Conservation (phyloP, 495 filamentous ascomycete genomes). For the Cercophora sp. region DNA sequence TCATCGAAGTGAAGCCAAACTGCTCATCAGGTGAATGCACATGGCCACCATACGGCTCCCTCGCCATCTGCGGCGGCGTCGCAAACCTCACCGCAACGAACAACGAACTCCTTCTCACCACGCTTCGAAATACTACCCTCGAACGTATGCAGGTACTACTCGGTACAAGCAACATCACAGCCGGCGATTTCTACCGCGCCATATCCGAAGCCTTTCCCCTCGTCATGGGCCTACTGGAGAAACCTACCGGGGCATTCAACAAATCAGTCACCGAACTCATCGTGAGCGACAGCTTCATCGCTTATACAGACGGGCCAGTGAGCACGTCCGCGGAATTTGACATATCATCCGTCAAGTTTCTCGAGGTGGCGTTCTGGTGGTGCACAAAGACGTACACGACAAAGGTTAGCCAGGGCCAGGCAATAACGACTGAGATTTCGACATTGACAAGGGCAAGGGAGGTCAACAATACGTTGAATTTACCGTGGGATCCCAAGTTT, state of each 20-base stretch:
- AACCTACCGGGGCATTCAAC: conserved; percentile 16
- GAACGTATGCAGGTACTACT: background rate
- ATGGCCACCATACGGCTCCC: conserved; percentile 36
- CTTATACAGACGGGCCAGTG: conserved; percentile 15
- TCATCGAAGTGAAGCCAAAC: conserved; percentile 7
- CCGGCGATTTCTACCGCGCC: background rate
- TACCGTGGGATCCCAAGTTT: conserved; percentile 9
- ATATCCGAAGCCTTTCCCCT: conserved; percentile 7
- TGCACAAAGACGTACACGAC: conserved; percentile 16
- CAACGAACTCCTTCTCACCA: conserved; percentile 7
- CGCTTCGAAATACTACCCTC: background rate
- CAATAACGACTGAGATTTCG: conserved; percentile 5
- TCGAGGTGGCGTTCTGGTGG: conserved; percentile 20
- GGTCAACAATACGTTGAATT: background rate
- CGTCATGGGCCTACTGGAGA: conserved; percentile 4
- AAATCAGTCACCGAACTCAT: conserved; percentile 10
- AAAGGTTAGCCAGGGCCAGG: conserved; percentile 1
- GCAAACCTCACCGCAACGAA: conserved; percentile 28
- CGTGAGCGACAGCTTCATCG: conserved; percentile 17
- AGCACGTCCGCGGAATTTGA: background rate
- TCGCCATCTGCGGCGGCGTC: conserved; percentile 40
- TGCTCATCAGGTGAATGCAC: conserved; percentile 46
- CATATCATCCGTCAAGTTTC: conserved; percentile 9
- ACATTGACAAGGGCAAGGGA: background rate
- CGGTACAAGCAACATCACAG: background rate